Evolutionary conservation across 106 monocot species (phyloP).

Genomic region (Alisma plantagoaquatica): DNA sequence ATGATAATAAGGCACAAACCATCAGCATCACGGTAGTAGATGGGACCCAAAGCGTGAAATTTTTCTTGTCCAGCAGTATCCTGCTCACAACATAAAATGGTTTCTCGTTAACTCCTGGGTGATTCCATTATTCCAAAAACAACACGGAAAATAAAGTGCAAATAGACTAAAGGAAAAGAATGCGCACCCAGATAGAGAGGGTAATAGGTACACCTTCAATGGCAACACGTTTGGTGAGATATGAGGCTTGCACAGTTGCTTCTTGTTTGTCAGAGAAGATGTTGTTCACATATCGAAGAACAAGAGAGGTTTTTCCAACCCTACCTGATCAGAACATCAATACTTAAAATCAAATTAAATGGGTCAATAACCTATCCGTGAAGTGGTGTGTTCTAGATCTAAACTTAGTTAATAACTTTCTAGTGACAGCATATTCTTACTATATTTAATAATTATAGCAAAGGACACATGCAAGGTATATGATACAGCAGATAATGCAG

Average conservation of each 20-base stretch:
- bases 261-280: conserved; percentile 53
- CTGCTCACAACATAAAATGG: conserved; percentile 10
- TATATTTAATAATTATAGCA: too few species aligned
- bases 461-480: too few species aligned
- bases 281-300: conserved; percentile 40
- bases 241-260: conserved; percentile 53
- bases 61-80: conserved; percentile 57
- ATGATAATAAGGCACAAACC: conserved; percentile 11
- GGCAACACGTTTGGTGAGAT: conserved; percentile 41
- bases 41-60: conserved; percentile 53
- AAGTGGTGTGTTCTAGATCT: too few species aligned
- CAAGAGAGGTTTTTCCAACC: conserved; percentile 59
- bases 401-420: too few species aligned
- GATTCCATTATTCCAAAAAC: neutral
- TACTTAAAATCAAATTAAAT: too few species aligned
- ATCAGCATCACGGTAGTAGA: conserved; percentile 60
- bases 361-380: too few species aligned
- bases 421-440: too few species aligned
- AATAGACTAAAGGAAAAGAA: conserved; percentile 12
- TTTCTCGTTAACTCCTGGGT: neutral
- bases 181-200: conserved; percentile 57
- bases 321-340: too few species aligned
- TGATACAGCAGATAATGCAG: too few species aligned
- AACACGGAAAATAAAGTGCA: neutral
- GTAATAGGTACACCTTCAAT: conserved; percentile 53